Conservation (phyloP, 352 stramenopile species). For the Globisporangium okanoganense region DNA sequence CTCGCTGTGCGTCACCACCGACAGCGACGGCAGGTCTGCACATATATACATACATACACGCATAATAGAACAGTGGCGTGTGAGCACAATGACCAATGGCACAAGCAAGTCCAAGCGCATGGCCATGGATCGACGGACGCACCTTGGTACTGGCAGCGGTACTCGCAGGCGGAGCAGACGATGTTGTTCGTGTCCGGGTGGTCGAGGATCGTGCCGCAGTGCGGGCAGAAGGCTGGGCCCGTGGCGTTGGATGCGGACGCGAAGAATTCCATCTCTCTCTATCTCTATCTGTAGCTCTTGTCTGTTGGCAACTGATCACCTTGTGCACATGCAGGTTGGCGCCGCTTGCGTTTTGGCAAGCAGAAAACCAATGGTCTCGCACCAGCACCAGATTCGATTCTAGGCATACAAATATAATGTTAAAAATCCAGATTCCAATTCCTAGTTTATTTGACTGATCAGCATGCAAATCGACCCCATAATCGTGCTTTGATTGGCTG, state of each 20-base stretch:
- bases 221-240: slow-evolving; percentile 82
- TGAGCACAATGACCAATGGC: neutral
- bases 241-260: slow-evolving; percentile 47
- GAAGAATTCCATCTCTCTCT: slow-evolving; percentile 63
- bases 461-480: neutral
- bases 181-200: slow-evolving; percentile 87
- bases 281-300: neutral
- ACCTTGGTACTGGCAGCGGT: slow-evolving; percentile 84
- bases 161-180: slow-evolving; percentile 82
- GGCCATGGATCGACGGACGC: neutral
- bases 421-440: neutral
- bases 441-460: neutral
- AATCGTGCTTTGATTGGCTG: neutral
- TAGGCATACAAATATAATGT: neutral
- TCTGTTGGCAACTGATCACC: neutral
- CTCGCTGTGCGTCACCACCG: slow-evolving; percentile 71
- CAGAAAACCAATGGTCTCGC: neutral
- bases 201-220: slow-evolving; percentile 87
- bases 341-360: neutral
- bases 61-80: slow-evolving; percentile 5
- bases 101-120: neutral
- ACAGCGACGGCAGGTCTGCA: slow-evolving; percentile 75
- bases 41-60: neutral
- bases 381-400: neutral
- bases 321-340: neutral